Evolutionary conservation across 2,329 filamentous ascomycete species (phyloP), one percentile per base, ranked within the genome.

Genomic region (Ascochyta pisi): DNA sequence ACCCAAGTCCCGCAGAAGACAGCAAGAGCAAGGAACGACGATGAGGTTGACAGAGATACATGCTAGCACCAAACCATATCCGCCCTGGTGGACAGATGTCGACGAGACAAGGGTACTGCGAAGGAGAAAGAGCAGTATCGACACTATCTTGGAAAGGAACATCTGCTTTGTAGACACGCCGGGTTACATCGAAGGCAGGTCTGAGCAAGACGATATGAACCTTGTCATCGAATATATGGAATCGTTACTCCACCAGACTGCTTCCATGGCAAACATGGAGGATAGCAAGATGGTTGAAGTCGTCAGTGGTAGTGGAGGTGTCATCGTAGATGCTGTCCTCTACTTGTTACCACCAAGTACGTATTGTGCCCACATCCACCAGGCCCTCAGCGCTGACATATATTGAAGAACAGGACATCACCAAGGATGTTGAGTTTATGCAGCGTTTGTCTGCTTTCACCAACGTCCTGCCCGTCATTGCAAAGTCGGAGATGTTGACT

Each of bases 161-260:
- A 78, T 99, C 5, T 96, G 92, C 74, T 97, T 99, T 71, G 87
- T 97, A 54, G 94, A 98, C 77, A 94, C 90, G 2, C 86, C 89
- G 10, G 87, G 88, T 12, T 86, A 85, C 73, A 78, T 59, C 4
- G 61, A 78, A 73, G 61, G 82, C 81, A 41, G 80, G 78, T 57
- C 57, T 22, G 58, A 53, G 37, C 41, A 58, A 29, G 69, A 64
- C 6, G 62, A 67, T 19, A 67, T 63, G 39, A 63, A 61, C 37
- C 65, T 75, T 40, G 74, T 69, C 47, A 86, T 87, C 45, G 83
- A 85, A 54, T 96, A 96, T 70, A 83, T 96, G 29, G 88, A 92
- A 74, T 84, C 84, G 41, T 84, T 88, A 61, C 77, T 94, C 15
- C 81, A 83, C 53, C 86, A 86, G 60, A 86, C 86, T 37, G 82